Base-by-base conservation (phyloP, 2,329 filamentous ascomycete species). In the Simplicillium sp. region DNA sequence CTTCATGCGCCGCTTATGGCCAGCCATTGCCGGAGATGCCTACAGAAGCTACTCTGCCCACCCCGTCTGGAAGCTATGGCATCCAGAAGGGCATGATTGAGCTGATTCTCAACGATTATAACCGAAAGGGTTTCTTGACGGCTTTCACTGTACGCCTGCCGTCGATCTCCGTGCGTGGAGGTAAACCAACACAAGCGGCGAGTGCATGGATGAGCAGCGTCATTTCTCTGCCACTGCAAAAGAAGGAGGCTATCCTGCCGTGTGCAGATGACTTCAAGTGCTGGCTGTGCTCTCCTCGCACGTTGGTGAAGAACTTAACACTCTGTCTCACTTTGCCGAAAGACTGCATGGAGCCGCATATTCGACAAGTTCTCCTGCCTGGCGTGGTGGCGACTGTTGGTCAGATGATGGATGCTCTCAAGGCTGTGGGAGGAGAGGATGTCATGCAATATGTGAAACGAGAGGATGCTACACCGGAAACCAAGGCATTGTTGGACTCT, bases 51-150 rank as follows among this genome's bases (percentile, higher is more conserved):
- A 62, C 54, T 4, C 56, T 66, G 13, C 68, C 75, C 1, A 73
- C 70, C 16, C 76, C 77, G 0, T 67, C 76, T 45, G 70, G 67
- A 12, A 73, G 68, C 6, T 80, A 80, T 49, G 77, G 77, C 11
- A 68, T 70, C 1, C 69, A 78, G 49, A 80, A 80, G 55, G 60
- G 78, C 44, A 75, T 80, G 54, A 70, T 73, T 41, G 75, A 81
- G 45, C 41, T 43, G 15, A 43, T 52, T 31, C 46, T 53, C 36
- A 52, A 51, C 34, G 51, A 50, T 33, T 50, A 50, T 38, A 54
- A 52, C 9, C 62, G 75, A 4, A 44, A 72, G n/a, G 71, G 72
- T 1, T 68, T 76, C 34, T 67, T 80, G 38, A 72, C 73, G 37
- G 76, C 71, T 3, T 66, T 75, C 28, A 65, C 64, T 3, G 62